Evolutionary conservation across 164 flowering plant genomes (phyloP), one percentile per base, ranked within the genome.

Genomic region (Berberis vulgaris): DNA sequence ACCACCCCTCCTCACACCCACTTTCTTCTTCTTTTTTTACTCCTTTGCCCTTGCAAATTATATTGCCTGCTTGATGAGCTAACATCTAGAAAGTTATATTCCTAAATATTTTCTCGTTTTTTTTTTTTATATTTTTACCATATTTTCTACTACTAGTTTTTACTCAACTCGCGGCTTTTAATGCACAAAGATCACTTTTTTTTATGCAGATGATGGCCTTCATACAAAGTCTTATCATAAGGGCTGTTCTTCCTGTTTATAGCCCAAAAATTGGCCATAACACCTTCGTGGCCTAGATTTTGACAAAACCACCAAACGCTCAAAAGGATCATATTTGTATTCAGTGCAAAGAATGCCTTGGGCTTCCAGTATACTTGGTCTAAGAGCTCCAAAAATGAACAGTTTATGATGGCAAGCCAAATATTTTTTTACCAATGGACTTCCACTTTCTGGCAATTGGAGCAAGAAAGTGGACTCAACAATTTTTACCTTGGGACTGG

Each of bases 141-240:
- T 52, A 0, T 52, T 66, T 52, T 46, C 49, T 46, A 8, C 8
- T 46, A 46, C 49, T 46, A 26, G 26, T 26, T 26, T 26, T 26
- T 26, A 0, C 57, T 45, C 41, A 4, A 1, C 43, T 59, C 60
- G 39, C 53, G 45, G 60, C 52, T 41, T 40, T 44, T n/a, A 56
- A 41, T 59, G 60, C 45, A 66, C 12, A 49, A 11, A 11, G 41
- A 45, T 9, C 57, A 54, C 39, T 47, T 10, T 55, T 49, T 13
- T 8, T 62, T 47, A 3, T 74, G 81, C 91, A 91, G 97, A 65
- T 86, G 82, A 64, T 82, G 54, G 96, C 91, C 40, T 91, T 88
- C 66, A 43, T 82, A 64, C 94, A 82, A 67, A 85, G 94, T 69
- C 41, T 77, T 9, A 68, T 82, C 78, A 87, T 91, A 66, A 74